A percentile compares a stretch with the other conserved stretches of the same genome.
These are phyloP conservation scores for Platismatia glauca DNA, from an alignment of 495 filamentous ascomycete genomes.

Conservation along the genomic window DNA sequence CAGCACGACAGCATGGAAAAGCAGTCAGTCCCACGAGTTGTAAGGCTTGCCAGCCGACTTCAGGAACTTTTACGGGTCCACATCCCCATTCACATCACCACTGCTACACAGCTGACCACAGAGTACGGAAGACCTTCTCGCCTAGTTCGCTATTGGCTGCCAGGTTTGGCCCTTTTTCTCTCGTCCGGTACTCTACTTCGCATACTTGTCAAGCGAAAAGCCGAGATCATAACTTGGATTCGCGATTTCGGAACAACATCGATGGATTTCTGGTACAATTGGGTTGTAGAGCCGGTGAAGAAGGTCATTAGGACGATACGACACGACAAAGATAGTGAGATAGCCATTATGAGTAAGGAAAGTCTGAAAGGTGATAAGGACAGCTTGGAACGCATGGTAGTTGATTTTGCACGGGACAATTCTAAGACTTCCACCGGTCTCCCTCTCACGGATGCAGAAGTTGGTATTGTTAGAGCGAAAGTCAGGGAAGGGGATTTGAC, in stretches of 20 bases:
- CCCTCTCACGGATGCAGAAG: slow-evolving; percentile 46
- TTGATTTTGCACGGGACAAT: slow-evolving; percentile 83
- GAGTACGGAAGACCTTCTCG: slow-evolving; percentile 65
- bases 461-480: slow-evolving; percentile 60
- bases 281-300: slow-evolving; percentile 76
- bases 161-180: slow-evolving; percentile 50
- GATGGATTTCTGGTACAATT: slow-evolving; percentile 88
- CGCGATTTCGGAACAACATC: slow-evolving; percentile 63
- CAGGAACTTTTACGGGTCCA: slow-evolving; percentile 51
- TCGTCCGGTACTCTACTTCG: slow-evolving; percentile 74
- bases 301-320: slow-evolving; percentile 86
- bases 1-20: slow-evolving; percentile 23
- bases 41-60: slow-evolving; percentile 56
- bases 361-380: slow-evolving; percentile 81
- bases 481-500: slow-evolving; percentile 90
- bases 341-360: slow-evolving; percentile 88
- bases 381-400: slow-evolving; percentile 92
- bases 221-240: slow-evolving; percentile 69
- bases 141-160: slow-evolving; percentile 84
- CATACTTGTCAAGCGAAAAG: slow-evolving; percentile 59
- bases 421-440: slow-evolving; percentile 42
- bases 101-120: slow-evolving; percentile 40
- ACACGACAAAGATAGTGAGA: slow-evolving; percentile 81
- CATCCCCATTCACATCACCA: slow-evolving; percentile 48
- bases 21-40: slow-evolving; percentile 36